Conservation (phyloP, 1,139 yeast species). For the Yamadazyma trypodendri region DNA sequence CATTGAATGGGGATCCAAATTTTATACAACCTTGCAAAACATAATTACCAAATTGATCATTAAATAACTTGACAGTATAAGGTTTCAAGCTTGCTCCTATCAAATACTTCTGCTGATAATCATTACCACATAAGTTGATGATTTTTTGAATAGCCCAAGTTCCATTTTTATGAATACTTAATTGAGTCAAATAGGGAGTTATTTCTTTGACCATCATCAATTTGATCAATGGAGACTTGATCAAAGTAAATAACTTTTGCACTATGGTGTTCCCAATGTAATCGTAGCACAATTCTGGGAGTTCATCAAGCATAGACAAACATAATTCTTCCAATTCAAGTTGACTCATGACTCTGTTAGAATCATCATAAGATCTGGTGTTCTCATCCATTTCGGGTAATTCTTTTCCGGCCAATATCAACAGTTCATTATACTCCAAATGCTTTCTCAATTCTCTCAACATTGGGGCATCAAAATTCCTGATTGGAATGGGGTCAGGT, state of each 20-base stretch:
- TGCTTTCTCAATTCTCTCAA: slow-evolving; percentile 58
- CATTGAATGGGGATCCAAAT: slow-evolving; percentile 85
- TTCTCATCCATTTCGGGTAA: slow-evolving; percentile 5
- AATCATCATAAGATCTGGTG: slow-evolving; percentile 4
- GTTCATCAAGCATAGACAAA: slow-evolving; percentile 79
- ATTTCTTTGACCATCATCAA: slow-evolving; percentile 80
- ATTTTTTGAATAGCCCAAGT: slow-evolving; percentile 99
- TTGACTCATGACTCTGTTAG: slow-evolving; percentile 25
- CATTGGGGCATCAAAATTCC: slow-evolving; percentile 87
- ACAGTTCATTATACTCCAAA: slow-evolving; percentile 45
- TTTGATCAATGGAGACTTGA: slow-evolving; percentile 66
- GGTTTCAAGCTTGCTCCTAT: slow-evolving; percentile 76
- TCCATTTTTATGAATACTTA: slow-evolving; percentile 96
- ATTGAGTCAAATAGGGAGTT: slow-evolving; percentile 79
- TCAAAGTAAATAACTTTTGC: slow-evolving; percentile 78
- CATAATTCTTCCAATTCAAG: slow-evolving; percentile 80
- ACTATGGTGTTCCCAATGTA: slow-evolving; percentile 95
- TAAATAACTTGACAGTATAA: slow-evolving; percentile 79
- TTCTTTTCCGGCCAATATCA: slow-evolving; percentile 8
- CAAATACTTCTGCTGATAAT: slow-evolving; percentile 60
- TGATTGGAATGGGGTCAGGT: slow-evolving; percentile 60
- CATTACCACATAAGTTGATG: slow-evolving; percentile 64
- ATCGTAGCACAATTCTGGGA: slow-evolving; percentile 89
- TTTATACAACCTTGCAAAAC: slow-evolving; percentile 92
- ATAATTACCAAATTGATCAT: slow-evolving; percentile 96